Evolutionary conservation across 352 stramenopile species (phyloP), one percentile per base, ranked within the genome.

Genomic region (Pythium rishiriense): DNA sequence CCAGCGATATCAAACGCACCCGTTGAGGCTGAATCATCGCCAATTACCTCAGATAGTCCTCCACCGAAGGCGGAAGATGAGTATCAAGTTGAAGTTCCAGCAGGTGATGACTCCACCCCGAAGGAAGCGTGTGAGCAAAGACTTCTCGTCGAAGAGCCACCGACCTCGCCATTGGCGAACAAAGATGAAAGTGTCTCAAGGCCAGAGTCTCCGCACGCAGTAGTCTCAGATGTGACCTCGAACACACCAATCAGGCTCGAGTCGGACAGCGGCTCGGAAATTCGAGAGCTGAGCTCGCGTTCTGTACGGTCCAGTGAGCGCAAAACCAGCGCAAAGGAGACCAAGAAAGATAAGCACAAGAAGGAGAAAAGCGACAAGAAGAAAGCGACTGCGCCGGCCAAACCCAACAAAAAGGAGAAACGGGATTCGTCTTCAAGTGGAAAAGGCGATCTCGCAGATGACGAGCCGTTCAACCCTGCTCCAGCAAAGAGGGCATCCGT

Each of bases 341-440:
- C 68, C 10, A 73, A 74, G 39, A 87, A 86, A 45, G 79, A 91
- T 15, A 88, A 87, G 28, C 45, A 64, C 14, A 84, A 85, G 56
- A 88, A 88, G 52, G 73, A 85, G 7, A 87, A 81, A 41, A 21
- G 41, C 0, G 79, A 86, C 49, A 88, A 83, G 60, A 88, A 83
- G 37, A 69, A 68, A 6, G 42, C 42, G 5, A 21, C 21, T 1
- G 47, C 50, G 19, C 12, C 41, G 31, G 68, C 70, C 28, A 70
- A 54, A 22, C 28, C 52, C 0, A 62, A 31, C 33, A 88, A 83
- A 54, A 92, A 90, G 64, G 81, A 90, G 15, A 90, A 90, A 50
- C 76, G 78, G 10, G 67, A 77, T 25, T 73, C 71, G 45, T 69
- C 71, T 42, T 58, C 70, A 39, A 73, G 72, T 53, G 56, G 62